Percentiles rank a stretch among this genome's conserved stretches.
phyloP scores from a whole-genome alignment of 2,329 filamentous ascomycete species.

The Hymenotorrendiella dingleyae region DNA sequence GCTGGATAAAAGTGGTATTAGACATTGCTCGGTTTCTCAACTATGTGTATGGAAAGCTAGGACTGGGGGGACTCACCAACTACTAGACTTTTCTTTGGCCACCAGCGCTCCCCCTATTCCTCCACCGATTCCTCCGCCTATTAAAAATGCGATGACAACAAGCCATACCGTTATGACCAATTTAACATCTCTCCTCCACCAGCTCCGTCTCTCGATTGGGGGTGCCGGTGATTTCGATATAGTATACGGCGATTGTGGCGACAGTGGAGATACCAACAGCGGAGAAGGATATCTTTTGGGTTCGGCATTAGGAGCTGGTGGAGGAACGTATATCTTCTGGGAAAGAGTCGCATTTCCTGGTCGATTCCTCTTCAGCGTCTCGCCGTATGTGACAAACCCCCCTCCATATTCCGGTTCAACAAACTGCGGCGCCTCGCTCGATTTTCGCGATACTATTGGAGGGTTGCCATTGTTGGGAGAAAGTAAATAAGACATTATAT shows the following conservation, averaged over 20 bases:
- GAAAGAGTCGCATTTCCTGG: constrained; percentile 4
- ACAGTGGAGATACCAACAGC: not conserved
- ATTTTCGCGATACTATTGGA: constrained; percentile 7
- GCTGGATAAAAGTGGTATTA: no score
- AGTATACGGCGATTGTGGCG: not conserved
- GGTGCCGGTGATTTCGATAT: not conserved
- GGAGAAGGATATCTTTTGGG: constrained; percentile 3
- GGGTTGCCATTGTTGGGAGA: not conserved
- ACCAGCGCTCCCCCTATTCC: constrained; percentile 12
- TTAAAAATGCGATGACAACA: constrained; percentile 10
- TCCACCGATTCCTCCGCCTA: constrained; percentile 16
- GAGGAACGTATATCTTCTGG: constrained; percentile 7
- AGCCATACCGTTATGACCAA: constrained; percentile 9
- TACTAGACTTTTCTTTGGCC: constrained; percentile 8
- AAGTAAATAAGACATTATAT: not conserved
- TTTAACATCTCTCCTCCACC: constrained; percentile 1
- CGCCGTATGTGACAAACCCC: not conserved
- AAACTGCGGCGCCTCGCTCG: constrained; percentile 8
- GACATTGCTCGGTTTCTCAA: no score
- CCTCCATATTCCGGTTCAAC: not conserved
- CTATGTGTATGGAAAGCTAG: no score
- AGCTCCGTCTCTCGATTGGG: not conserved
- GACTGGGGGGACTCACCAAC: constrained; percentile 3
- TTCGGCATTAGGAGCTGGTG: constrained; percentile 3
- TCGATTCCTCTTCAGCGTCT: constrained; percentile 3